These are phyloP conservation scores for Hysterium pulicare DNA, from an alignment of 2,329 filamentous ascomycete species.

Conservation along the genomic window DNA sequence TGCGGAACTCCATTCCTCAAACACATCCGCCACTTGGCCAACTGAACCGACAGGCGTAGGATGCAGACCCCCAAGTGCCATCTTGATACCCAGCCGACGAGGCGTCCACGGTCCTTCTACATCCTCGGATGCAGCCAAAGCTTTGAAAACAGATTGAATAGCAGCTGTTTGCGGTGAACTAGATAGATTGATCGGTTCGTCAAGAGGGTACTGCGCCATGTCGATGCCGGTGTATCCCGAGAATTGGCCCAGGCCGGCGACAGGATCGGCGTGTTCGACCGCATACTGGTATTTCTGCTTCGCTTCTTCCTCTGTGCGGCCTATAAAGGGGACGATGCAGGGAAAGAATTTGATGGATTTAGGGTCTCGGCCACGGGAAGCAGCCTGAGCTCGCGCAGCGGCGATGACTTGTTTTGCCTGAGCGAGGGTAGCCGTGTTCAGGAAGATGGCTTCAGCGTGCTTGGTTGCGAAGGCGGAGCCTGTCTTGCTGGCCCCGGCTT, in stretches of 20 bases:
- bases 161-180: neutral
- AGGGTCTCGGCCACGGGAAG: conserved; percentile 54
- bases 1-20: conserved; percentile 6
- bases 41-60: conserved; percentile 5
- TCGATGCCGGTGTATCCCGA: conserved; percentile 5
- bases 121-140: conserved; percentile 1
- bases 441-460: conserved; percentile 66
- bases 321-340: conserved; percentile 60
- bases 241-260: conserved; percentile 3
- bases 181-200: conserved; percentile 1
- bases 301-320: conserved; percentile 61
- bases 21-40: conserved; percentile 4
- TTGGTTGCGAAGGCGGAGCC: conserved; percentile 63
- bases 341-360: conserved; percentile 62
- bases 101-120: conserved; percentile 3
- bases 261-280: conserved; percentile 1
- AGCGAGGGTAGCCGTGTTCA: conserved; percentile 58
- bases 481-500: conserved; percentile 62
- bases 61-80: conserved; percentile 9
- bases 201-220: conserved; percentile 2
- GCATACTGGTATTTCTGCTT: conserved; percentile 55
- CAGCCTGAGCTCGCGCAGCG: conserved; percentile 56
- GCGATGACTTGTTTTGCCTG: conserved; percentile 57
- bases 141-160: conserved; percentile 5
- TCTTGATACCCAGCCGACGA: conserved; percentile 2